These are phyloP conservation scores for Articulospora tetracladia DNA, from an alignment of 495 filamentous ascomycete genomes.

Conservation along the genomic window DNA sequence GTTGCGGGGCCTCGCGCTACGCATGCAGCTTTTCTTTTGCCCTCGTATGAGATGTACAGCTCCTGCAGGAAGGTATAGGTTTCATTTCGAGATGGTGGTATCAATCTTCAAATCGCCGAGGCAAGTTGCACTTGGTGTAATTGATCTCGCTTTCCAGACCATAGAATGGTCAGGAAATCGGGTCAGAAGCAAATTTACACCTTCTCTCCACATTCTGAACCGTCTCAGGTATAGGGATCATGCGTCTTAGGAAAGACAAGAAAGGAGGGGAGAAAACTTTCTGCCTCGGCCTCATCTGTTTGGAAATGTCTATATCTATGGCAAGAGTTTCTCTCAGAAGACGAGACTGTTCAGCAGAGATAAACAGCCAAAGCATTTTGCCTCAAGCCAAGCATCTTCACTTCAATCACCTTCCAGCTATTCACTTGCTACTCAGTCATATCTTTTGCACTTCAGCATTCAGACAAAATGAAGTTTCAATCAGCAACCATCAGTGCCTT, in stretches of 20 bases:
- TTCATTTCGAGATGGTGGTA: neutral
- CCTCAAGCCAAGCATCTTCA: neutral
- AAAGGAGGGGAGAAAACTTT: neutral
- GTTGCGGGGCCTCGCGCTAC: constrained; percentile 3
- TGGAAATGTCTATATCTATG: neutral
- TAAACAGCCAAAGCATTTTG: neutral
- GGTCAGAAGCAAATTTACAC: neutral
- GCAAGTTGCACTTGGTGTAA: neutral
- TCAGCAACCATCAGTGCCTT: neutral
- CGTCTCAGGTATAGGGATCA: neutral
- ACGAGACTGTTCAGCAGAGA: neutral
- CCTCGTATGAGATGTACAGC: neutral
- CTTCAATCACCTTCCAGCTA: neutral
- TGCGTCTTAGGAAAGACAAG: neutral
- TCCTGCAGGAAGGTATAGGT: neutral
- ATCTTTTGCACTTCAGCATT: too few relatives aligned
- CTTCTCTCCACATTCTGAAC: neutral
- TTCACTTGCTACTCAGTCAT: neutral
- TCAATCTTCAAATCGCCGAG: neutral
- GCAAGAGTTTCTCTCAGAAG: neutral
- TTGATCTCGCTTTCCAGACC: neutral
- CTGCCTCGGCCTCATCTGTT: neutral
- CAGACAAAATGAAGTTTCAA: constrained; percentile 12
- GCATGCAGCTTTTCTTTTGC: neutral
- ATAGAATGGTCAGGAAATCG: neutral